Percentiles rank a stretch among this genome's conserved stretches.
These are phyloP conservation scores for Globisporangium polare DNA, from an alignment of 352 stramenopile species.

Conservation along the genomic window DNA sequence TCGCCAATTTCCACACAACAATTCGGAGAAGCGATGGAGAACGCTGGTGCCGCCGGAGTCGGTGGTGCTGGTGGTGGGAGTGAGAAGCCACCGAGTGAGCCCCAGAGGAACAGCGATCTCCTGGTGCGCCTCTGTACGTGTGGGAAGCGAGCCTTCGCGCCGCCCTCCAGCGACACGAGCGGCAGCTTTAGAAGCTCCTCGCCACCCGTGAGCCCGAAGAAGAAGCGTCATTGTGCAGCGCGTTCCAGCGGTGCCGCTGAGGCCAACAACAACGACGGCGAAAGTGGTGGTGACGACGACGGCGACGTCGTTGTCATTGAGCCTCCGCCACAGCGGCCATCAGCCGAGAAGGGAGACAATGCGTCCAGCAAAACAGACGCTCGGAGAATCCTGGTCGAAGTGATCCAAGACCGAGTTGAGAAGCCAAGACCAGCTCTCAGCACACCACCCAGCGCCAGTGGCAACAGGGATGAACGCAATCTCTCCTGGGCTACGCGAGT, in stretches of 20 bases:
- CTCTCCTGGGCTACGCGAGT: background rate
- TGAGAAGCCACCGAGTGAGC: background rate
- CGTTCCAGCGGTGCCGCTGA: background rate
- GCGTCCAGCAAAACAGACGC: background rate
- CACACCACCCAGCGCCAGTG: background rate
- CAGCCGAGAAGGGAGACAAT: background rate
- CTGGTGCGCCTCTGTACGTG: background rate
- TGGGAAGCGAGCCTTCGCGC: background rate
- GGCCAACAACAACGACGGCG: background rate
- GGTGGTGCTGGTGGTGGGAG: background rate
- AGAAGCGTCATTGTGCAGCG: background rate
- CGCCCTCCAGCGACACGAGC: background rate
- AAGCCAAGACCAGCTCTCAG: background rate
- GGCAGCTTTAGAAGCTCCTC: background rate
- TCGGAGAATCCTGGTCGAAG: background rate
- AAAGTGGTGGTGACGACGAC: background rate
- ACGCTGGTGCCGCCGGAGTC: background rate
- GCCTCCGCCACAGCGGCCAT: background rate
- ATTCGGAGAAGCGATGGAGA: background rate
- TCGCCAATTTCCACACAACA: too few species aligned
- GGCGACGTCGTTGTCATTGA: background rate
- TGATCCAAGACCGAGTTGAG: background rate
- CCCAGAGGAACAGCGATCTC: background rate
- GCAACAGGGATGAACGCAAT: background rate
- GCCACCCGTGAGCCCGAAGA: background rate